Evolutionary conservation across 768 basidiomycete genomes (phyloP).

Genomic region (Mycena rebaudengoi): DNA sequence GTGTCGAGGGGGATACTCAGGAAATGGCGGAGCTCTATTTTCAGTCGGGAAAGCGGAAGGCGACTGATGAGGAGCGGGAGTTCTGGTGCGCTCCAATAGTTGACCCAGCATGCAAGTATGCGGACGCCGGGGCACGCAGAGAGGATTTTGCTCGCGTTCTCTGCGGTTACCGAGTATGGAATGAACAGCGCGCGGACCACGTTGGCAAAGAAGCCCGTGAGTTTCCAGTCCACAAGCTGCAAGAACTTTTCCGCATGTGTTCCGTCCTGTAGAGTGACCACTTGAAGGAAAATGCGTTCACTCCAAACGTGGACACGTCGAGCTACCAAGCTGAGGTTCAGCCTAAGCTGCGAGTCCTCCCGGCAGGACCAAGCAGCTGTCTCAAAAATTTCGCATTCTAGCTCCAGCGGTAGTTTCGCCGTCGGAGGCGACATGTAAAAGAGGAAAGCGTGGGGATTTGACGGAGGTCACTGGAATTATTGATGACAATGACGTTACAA

Average conservation of each 20-base stretch:
- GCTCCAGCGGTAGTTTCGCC: no score
- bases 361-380: no score
- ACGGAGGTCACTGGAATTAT: no score
- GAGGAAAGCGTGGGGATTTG: no score
- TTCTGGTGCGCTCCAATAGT: neutral
- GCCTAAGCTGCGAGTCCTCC: no score
- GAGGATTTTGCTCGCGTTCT: neutral
- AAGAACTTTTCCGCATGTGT: neutral
- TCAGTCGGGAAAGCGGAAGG: neutral
- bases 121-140: neutral
- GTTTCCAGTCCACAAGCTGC: neutral
- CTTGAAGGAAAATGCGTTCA: neutral
- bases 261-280: neutral
- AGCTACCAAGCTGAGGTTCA: no score
- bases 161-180: neutral
- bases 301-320: no score
- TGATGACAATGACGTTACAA: no score
- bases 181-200: neutral
- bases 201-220: neutral
- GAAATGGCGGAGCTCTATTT: neutral
- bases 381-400: no score
- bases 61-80: neutral
- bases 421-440: no score
- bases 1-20: neutral
- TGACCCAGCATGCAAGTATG: neutral